Evolutionary conservation across 2,329 filamentous ascomycete species (phyloP).

Genomic region (Xylaria sp.): DNA sequence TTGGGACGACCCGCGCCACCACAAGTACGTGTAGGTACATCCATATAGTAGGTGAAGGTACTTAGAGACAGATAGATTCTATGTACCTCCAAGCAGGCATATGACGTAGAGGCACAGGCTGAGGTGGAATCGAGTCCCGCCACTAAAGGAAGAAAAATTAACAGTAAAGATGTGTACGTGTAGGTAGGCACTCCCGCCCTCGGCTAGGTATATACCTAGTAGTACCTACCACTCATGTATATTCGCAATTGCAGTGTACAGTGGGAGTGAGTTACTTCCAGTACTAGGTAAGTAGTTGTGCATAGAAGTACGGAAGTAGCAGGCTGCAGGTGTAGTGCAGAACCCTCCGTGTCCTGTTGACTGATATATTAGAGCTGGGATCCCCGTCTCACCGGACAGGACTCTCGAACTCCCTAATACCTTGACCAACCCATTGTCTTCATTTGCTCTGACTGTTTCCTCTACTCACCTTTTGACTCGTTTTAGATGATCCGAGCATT

Average conservation of each 20-base stretch:
- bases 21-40: slow-evolving; percentile 8
- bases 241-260: too few species aligned
- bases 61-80: too few species aligned
- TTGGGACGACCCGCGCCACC: slow-evolving; percentile 18
- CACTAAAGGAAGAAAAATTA: neutral
- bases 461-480: neutral
- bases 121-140: neutral
- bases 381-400: slow-evolving; percentile 17
- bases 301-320: too few species aligned
- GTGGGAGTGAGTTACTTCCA: too few species aligned
- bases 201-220: neutral
- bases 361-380: slow-evolving; percentile 4
- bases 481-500: slow-evolving; percentile 31
- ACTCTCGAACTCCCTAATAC: slow-evolving; percentile 7
- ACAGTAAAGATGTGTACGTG: neutral
- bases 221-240: too few species aligned
- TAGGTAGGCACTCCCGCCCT: too few species aligned
- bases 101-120: slow-evolving; percentile 22
- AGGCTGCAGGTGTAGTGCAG: neutral
- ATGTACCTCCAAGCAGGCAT: slow-evolving; percentile 4
- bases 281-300: too few species aligned
- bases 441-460: neutral
- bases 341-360: neutral
- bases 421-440: neutral
- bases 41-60: too few species aligned